Evolutionary conservation across 1,139 yeast genomes (phyloP).

Genomic region (Hyphopichia fennica): DNA sequence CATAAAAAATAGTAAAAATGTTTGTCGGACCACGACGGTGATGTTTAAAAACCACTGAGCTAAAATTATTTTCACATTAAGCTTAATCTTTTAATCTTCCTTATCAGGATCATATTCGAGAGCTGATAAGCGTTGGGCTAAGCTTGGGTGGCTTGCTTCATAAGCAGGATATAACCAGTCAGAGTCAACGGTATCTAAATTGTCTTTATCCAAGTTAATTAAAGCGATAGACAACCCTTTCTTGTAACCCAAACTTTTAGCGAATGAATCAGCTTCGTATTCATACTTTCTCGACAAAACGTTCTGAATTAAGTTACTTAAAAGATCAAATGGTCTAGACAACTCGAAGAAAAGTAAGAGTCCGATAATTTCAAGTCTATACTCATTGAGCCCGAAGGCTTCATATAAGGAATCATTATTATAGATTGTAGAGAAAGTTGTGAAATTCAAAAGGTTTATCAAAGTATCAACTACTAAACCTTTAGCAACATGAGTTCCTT

Average conservation of each 20-base stretch:
- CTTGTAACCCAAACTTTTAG: conserved; percentile 6
- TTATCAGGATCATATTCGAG: not conserved
- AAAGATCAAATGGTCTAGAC: not conserved
- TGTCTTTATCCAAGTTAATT: conserved; percentile 6
- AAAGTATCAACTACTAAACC: not conserved
- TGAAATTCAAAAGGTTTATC: not conserved
- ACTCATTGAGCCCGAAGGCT: not conserved
- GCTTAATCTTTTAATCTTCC: no score
- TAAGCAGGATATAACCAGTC: conserved; percentile 11
- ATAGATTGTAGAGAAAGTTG: not conserved
- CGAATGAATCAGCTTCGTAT: conserved; percentile 9
- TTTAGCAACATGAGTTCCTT: conserved; percentile 53
- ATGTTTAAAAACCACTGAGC: no score
- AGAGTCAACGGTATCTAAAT: conserved; percentile 6
- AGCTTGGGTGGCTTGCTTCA: conserved; percentile 7
- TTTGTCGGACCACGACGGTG: no score
- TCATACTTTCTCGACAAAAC: conserved; percentile 6
- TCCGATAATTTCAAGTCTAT: not conserved
- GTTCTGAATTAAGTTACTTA: conserved; percentile 4
- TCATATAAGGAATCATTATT: not conserved
- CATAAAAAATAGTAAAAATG: no score
- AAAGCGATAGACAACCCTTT: conserved; percentile 5
- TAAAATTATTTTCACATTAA: no score
- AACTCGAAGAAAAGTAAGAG: not conserved
- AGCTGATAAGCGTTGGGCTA: conserved; percentile 8